Percentiles rank a stretch among this genome's conserved stretches.
phyloP scores from a whole-genome alignment of 2,329 filamentous ascomycete genomes.

The Thielaviopsis populi region DNA sequence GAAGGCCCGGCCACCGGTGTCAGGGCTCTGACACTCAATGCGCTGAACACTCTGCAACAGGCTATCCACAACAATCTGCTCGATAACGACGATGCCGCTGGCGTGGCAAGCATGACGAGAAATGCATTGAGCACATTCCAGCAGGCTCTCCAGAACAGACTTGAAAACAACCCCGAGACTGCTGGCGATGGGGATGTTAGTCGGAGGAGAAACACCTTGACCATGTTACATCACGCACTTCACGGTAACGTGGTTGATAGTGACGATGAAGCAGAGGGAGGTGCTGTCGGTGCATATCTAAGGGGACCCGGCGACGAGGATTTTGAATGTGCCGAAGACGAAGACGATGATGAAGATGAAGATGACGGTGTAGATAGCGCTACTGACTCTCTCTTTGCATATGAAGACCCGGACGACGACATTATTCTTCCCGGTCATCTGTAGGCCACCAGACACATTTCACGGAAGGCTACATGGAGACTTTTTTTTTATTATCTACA shows the following conservation, averaged over 20 bases:
- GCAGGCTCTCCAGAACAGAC: constrained; percentile 12
- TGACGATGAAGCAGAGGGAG: constrained; percentile 23
- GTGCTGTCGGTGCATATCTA: neutral
- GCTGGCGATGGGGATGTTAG: constrained; percentile 27
- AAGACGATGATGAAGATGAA: constrained; percentile 28
- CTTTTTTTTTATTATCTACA: neutral
- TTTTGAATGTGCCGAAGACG: constrained; percentile 9
- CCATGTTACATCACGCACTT: constrained; percentile 14
- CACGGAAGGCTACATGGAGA: neutral
- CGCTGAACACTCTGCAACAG: constrained; percentile 11
- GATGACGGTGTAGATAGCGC: constrained; percentile 31
- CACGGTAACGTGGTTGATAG: constrained; percentile 23
- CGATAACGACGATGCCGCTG: constrained; percentile 9
- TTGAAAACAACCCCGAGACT: constrained; percentile 33
- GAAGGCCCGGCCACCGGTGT: constrained; percentile 29
- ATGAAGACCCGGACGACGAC: constrained; percentile 36
- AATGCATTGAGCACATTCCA: constrained; percentile 13
- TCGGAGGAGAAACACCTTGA: constrained; percentile 9
- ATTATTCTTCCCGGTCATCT: constrained; percentile 37
- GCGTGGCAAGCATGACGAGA: constrained; percentile 14
- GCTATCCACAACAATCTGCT: constrained; percentile 15
- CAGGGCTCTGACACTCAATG: constrained; percentile 12
- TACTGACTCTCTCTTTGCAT: constrained; percentile 25
- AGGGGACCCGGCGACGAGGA: neutral
- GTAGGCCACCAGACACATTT: constrained; percentile 20